Conservation (phyloP, 176 grass and related monocot genomes). For the Zea mays region DNA sequence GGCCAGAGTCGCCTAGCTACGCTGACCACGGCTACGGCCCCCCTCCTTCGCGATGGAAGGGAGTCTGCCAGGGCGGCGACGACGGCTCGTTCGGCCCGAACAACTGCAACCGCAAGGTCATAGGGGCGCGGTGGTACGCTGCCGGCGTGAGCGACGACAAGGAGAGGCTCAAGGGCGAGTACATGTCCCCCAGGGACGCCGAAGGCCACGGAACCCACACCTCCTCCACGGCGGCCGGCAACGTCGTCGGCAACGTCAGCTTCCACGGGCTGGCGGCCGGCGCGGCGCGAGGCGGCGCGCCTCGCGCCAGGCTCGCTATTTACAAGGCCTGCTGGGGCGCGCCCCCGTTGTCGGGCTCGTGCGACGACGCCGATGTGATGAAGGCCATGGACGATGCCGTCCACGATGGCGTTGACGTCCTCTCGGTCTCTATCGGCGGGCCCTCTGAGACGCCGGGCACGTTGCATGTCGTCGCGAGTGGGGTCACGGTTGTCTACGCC, state of each 20-base stretch:
- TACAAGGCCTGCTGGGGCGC: slow-evolving; percentile 62
- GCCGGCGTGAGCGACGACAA: not conserved
- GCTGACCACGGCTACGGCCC: slow-evolving; percentile 13
- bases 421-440: slow-evolving; percentile 44
- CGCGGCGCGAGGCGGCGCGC: slow-evolving; percentile 45
- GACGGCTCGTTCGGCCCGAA: slow-evolving; percentile 20
- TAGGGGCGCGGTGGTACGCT: slow-evolving; percentile 40
- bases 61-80: slow-evolving; percentile 29
- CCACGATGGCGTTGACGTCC: slow-evolving; percentile 53
- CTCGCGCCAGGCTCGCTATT: slow-evolving; percentile 35
- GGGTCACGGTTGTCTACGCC: slow-evolving; percentile 51
- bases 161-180: slow-evolving; percentile 2
- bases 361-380: slow-evolving; percentile 30
- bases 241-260: slow-evolving; percentile 28
- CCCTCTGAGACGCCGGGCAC: not conserved
- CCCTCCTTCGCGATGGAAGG: slow-evolving; percentile 33
- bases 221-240: slow-evolving; percentile 53
- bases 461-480: slow-evolving; percentile 48
- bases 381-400: slow-evolving; percentile 57
- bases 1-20: slow-evolving; percentile 44
- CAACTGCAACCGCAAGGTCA: slow-evolving; percentile 42
- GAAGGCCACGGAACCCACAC: slow-evolving; percentile 61
- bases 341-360: not conserved
- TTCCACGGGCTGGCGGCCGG: slow-evolving; percentile 44
- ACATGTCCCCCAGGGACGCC: slow-evolving; percentile 46